Conservation (phyloP, 2,329 filamentous ascomycete genomes). For the Furcasterigmium furcatum region DNA sequence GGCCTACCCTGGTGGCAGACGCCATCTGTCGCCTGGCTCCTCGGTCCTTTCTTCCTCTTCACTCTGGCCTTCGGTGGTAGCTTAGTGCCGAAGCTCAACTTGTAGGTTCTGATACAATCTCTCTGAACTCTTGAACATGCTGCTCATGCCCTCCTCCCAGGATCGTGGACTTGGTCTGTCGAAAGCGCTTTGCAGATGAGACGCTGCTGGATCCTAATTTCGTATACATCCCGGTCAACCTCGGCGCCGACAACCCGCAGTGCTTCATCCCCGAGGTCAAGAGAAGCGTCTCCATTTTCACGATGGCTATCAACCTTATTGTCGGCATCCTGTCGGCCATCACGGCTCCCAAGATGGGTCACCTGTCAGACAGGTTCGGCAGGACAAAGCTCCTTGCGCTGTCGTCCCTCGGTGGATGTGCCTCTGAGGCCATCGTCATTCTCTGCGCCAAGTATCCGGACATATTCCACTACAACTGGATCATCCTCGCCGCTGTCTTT, state of each 20-base stretch:
- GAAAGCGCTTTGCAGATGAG: conserved; percentile 73
- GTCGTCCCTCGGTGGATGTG: conserved; percentile 70
- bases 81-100: conserved; percentile 81
- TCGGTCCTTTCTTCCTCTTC: conserved; percentile 77
- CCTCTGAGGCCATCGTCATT: conserved; percentile 74
- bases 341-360: conserved; percentile 77
- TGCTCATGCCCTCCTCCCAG: conserved; percentile 24
- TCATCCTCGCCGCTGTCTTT: conserved; percentile 71
- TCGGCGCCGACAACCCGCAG: conserved; percentile 70
- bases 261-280: conserved; percentile 80
- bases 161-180: conserved; percentile 79
- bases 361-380: conserved; percentile 83
- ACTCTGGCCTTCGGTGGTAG: conserved; percentile 84
- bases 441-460: conserved; percentile 74
- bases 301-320: conserved; percentile 70
- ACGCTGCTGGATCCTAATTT: conserved; percentile 55
- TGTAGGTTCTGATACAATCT: conserved; percentile 42
- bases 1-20: conserved; percentile 58
- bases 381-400: conserved; percentile 71
- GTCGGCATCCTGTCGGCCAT: conserved; percentile 77
- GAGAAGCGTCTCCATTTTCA: conserved; percentile 72
- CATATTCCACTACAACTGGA: conserved; percentile 69
- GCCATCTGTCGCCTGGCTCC: conserved; percentile 75
- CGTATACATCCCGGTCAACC: conserved; percentile 59
- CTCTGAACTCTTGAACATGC: not conserved